Evolutionary conservation across 2,329 filamentous ascomycete genomes (phyloP).

Genomic region (Cladorrhinum sp.): DNA sequence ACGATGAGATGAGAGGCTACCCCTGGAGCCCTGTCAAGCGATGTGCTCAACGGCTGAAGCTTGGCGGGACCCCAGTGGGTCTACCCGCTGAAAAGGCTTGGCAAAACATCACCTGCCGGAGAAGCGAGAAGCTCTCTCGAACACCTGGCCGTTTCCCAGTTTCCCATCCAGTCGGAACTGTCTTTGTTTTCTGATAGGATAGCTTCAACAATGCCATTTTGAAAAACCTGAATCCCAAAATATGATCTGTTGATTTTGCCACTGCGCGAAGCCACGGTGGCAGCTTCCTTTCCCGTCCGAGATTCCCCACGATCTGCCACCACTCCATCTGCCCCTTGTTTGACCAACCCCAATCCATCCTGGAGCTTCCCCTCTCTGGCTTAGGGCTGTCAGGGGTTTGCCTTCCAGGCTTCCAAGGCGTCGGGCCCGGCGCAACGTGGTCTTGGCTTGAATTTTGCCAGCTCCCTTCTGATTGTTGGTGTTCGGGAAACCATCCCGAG

Average conservation of each 20-base stretch:
- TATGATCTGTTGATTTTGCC: neutral
- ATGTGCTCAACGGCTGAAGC: neutral
- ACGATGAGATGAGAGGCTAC: neutral
- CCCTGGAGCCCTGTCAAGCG: neutral
- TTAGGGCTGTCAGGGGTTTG: constrained; percentile 5
- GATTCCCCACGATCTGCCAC: constrained; percentile 4
- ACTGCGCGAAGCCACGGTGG: neutral
- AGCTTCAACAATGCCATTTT: neutral
- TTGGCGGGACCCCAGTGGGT: neutral
- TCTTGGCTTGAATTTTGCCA: constrained; percentile 3
- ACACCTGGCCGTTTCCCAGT: neutral
- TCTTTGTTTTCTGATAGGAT: neutral
- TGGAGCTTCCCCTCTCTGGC: neutral
- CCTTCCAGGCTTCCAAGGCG: constrained; percentile 5
- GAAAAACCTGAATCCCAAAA: neutral
- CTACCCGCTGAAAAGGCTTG: neutral
- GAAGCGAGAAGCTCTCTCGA: neutral
- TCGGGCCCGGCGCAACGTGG: constrained; percentile 1
- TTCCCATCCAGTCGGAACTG: neutral
- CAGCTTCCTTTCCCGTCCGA: neutral
- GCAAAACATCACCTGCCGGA: neutral
- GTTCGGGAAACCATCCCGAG: neutral
- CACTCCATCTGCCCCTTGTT: neutral
- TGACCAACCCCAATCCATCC: constrained; percentile 1
- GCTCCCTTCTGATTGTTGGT: neutral